Conservation (phyloP, 345 rosid species). For the Euphorbia peplus region DNA sequence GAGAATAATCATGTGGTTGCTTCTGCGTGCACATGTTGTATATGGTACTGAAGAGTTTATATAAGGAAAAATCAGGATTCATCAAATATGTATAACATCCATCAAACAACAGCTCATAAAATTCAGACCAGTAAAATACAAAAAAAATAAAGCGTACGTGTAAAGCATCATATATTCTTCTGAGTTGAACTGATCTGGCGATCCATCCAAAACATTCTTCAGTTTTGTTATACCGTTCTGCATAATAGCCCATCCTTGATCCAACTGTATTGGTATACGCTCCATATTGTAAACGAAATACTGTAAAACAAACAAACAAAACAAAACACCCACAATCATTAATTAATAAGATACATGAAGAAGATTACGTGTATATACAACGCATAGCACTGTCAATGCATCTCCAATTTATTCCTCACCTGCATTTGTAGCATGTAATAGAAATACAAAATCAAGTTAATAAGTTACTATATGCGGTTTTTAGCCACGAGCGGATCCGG, state of each 20-base stretch:
- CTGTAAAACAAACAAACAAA: too few relatives aligned
- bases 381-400: too few relatives aligned
- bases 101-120: background rate
- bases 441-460: too few relatives aligned
- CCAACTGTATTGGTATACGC: constrained; percentile 59
- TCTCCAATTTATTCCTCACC: too few relatives aligned
- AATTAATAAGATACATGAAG: too few relatives aligned
- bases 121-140: background rate
- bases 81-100: too few relatives aligned
- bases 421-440: too few relatives aligned
- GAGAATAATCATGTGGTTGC: constrained; percentile 80
- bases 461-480: too few relatives aligned
- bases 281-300: constrained; percentile 39
- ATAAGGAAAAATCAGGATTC: background rate
- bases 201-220: constrained; percentile 72
- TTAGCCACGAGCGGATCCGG: too few relatives aligned
- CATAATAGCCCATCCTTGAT: constrained; percentile 83
- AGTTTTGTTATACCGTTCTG: constrained; percentile 72
- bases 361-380: too few relatives aligned
- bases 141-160: constrained; percentile 38
- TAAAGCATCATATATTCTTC: constrained; percentile 88
- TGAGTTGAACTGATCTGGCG: constrained; percentile 50
- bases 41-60: constrained; percentile 51
- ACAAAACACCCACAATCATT: too few relatives aligned
- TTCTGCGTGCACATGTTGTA: constrained; percentile 87